Evolutionary conservation across 1,284 basidiomycete species (phyloP).

Genomic region (Pholiota adiposa): DNA sequence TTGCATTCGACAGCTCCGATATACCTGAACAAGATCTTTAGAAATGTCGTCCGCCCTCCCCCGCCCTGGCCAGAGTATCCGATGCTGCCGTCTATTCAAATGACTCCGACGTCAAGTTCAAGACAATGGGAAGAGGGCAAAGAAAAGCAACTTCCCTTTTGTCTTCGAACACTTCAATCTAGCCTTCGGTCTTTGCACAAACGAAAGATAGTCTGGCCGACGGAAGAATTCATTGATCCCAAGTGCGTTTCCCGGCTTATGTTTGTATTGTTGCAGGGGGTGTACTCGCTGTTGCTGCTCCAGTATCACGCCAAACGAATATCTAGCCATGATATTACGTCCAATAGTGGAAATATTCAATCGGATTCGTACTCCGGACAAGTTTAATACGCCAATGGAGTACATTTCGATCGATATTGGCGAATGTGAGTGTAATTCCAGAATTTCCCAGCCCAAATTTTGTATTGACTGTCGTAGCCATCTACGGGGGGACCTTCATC

Average conservation of each 20-base stretch:
- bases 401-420: not conserved
- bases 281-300: not conserved
- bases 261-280: too few species aligned
- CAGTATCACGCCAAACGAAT: not conserved
- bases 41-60: too few species aligned
- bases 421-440: not conserved
- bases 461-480: not conserved
- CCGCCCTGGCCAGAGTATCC: too few species aligned
- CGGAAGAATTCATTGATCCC: not conserved
- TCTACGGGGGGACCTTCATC: constrained; percentile 14
- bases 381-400: not conserved
- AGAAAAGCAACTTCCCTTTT: not conserved
- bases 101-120: not conserved
- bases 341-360: not conserved
- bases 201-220: not conserved
- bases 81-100: too few species aligned
- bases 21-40: too few species aligned
- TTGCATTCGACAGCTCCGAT: too few species aligned
- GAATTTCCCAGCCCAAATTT: too few species aligned
- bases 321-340: not conserved
- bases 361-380: not conserved
- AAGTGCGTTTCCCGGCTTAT: not conserved
- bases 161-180: not conserved
- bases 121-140: not conserved
- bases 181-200: not conserved